Percentiles rank a stretch among this genome's conserved stretches.
phyloP scores from a whole-genome alignment of 495 filamentous ascomycete species.

The Hypoxylon perforatum region DNA sequence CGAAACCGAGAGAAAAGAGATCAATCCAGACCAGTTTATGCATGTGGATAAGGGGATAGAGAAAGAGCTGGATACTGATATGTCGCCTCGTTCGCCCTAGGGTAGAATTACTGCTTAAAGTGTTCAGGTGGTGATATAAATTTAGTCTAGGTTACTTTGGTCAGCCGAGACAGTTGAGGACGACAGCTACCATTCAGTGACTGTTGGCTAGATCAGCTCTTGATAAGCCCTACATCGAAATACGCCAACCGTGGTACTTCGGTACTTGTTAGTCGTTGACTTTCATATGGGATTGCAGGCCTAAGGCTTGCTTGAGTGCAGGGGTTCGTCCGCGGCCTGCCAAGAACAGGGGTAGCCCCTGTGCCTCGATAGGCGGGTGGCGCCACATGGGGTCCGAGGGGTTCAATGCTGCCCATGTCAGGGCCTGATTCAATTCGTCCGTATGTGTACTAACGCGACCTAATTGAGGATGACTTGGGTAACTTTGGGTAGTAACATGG shows the following conservation, averaged over 20 bases:
- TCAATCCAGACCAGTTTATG: constrained; percentile 25
- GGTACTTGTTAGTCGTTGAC: constrained; percentile 1
- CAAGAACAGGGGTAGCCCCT: constrained; percentile 24
- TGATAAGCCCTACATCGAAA: constrained; percentile 7
- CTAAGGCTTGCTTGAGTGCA: too few relatives aligned
- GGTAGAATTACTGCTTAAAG: background rate
- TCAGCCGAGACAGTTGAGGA: background rate
- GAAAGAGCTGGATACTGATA: constrained; percentile 8
- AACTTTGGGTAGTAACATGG: background rate
- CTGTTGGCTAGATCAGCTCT: background rate
- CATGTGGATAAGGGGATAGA: constrained; percentile 1
- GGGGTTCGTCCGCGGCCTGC: background rate
- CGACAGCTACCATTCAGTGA: background rate
- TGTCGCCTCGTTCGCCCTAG: background rate
- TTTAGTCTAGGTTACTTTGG: background rate
- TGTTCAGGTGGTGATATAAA: constrained; percentile 1
- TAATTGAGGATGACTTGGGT: background rate
- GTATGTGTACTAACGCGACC: background rate
- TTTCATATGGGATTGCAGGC: constrained; percentile 7
- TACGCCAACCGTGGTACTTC: background rate
- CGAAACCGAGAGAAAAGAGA: constrained; percentile 23
- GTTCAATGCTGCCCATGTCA: constrained; percentile 18
- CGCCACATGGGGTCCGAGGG: constrained; percentile 19
- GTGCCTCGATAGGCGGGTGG: constrained; percentile 15
- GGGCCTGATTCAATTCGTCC: constrained; percentile 28